Evolutionary conservation across 129 eudicot genomes (phyloP), one percentile per base, ranked within the genome.

Genomic region (Saussurea involucrata): DNA sequence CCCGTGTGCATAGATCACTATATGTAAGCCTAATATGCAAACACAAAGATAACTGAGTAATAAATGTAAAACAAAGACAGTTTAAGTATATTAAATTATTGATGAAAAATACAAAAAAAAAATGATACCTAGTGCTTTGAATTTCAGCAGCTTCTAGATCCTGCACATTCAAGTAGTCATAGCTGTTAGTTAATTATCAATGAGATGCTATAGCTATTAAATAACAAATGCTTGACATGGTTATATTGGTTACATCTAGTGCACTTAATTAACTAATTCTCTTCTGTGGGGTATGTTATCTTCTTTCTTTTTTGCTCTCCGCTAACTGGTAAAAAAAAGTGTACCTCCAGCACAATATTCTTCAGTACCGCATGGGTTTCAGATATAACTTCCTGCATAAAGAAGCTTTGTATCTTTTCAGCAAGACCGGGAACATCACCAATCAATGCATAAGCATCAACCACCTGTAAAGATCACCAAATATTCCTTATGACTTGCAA

Each of bases 331-430:
- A 34, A 27, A 69, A 69, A 1, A 36, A 28, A 76, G 15, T 74
- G 65, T 86, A 89, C 99, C 95, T 90, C 90, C 80, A 77, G 84
- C 84, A 92, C 81, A 11, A 86, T 85, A 74, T 81, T 74, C 84
- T 89, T 92, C 66, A 95, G 71, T 44, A 84, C 90, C 4, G 84
- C 79, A 66, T 89, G 97, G 33, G 95, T 92, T 81, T 90, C 95
- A 77, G 96, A 87, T n/a, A 91, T 90, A 71, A 94, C 93, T 81
- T 91, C 92, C 78, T 89, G 97, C 96, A 91, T 91, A 68, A 87
- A 91, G 82, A 91, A 89, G 86, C 93, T 90, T 66, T 90, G 96
- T 27, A 90, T 76, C 80, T 90, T 90, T 72, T 90, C 96, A 79
- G 93, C 91, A 75, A 90, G 91, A 72, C 93, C 93, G 68, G 96